phyloP scores from a whole-genome alignment of 768 basidiomycete species.

The Podaxis pistillaris region DNA sequence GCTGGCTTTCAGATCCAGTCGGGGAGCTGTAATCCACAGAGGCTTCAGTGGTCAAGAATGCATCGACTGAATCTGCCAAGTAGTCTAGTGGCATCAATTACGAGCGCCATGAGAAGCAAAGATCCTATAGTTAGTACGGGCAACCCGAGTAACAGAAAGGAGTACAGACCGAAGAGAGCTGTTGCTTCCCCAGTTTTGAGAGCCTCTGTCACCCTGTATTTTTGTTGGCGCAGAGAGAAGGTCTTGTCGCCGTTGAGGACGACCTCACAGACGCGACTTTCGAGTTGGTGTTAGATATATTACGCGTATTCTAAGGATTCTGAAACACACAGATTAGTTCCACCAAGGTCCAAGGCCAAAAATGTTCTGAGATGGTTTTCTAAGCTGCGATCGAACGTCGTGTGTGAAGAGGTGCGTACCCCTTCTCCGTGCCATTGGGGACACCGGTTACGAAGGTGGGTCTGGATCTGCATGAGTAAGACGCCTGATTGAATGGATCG shows the following conservation, averaged over 20 bases:
- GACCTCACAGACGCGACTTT: constrained; percentile 93
- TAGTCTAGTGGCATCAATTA: constrained; percentile 61
- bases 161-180: constrained; percentile 72
- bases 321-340: constrained; percentile 86
- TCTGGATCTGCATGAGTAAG: constrained; percentile 36
- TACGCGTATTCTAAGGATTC: not conserved
- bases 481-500: not conserved
- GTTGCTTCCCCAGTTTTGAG: constrained; percentile 92
- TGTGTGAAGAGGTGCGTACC: constrained; percentile 48
- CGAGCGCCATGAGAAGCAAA: constrained; percentile 12
- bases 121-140: not conserved
- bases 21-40: constrained; percentile 41
- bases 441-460: constrained; percentile 96
- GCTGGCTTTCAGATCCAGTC: constrained; percentile 18
- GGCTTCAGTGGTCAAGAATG: constrained; percentile 74
- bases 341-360: constrained; percentile 94
- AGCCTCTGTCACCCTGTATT: constrained; percentile 92
- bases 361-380: constrained; percentile 67
- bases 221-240: constrained; percentile 90
- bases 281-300: constrained; percentile 15
- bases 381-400: constrained; percentile 10
- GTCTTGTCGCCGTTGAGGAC: constrained; percentile 86
- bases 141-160: constrained; percentile 13
- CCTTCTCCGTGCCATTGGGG: constrained; percentile 90
- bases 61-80: constrained; percentile 94